Percentiles rank a stretch among this genome's conserved stretches.
Conservation (phyloP, 345 rosid genomes). For the Sonneratia caseolaris region DNA sequence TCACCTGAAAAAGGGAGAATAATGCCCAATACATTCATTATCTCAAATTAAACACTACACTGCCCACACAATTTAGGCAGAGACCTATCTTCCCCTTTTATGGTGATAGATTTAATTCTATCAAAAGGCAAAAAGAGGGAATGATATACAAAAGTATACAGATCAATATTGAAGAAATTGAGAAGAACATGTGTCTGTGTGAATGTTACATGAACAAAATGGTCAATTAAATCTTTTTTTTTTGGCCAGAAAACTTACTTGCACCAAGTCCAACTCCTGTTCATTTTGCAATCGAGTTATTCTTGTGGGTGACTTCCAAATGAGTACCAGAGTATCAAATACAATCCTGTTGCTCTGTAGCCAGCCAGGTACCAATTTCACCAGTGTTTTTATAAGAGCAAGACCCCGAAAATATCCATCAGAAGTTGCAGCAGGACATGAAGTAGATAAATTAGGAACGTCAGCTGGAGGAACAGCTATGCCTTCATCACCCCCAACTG, state of each 20-base stretch:
- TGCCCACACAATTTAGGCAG: not conserved
- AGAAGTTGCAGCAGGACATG: constrained; percentile 33
- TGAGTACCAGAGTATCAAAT: constrained; percentile 73
- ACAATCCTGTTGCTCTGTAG: constrained; percentile 74
- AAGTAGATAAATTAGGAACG: constrained; percentile 37
- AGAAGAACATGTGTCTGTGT: not conserved
- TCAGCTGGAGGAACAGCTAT: constrained; percentile 42
- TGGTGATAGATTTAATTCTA: too few relatives aligned
- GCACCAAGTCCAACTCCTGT: constrained; percentile 89
- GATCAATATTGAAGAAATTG: too few relatives aligned
- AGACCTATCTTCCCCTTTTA: not conserved
- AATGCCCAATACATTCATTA: too few relatives aligned
- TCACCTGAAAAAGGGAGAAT: not conserved
- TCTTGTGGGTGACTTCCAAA: constrained; percentile 94
- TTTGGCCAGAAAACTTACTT: constrained; percentile 39
- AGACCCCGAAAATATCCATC: constrained; percentile 96
- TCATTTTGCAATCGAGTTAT: constrained; percentile 82
- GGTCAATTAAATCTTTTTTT: not conserved
- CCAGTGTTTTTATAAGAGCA: constrained; percentile 79
- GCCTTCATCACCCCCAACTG: constrained; percentile 57
- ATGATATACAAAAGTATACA: too few relatives aligned
- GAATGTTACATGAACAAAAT: not conserved
- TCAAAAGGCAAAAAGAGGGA: too few relatives aligned
- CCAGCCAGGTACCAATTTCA: constrained; percentile 85
- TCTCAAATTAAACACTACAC: not conserved